Evolutionary conservation across 2,329 filamentous ascomycete species (phyloP), one percentile per base, ranked within the genome.

Genomic region (Fonsecaea pugnacius): DNA sequence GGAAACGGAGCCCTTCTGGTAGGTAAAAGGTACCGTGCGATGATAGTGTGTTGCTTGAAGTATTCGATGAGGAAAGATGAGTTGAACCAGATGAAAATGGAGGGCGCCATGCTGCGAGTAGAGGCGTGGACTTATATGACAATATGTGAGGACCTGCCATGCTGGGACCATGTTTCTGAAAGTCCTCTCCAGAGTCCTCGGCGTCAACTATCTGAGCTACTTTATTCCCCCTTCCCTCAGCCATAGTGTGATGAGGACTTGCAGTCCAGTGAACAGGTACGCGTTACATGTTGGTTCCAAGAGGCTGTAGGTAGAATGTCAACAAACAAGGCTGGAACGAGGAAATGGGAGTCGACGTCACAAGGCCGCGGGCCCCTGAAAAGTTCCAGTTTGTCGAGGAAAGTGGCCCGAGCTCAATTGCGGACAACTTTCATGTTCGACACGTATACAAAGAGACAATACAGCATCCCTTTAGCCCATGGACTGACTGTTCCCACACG

Each of bases 371-470:
- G 16, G 3, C 53, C 60, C 55, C 60, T 63, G 54, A 61, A 55
- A 5, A 27, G 56, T 12, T 18, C 12, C 24, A 30, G n/a, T 16
- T 43, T 21, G 8, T 33, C 6, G 24, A 30, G 66, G 63, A 61
- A 64, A 40, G 63, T 68, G 12, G 43, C 24, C 51, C 65, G 65
- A 63, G 32, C 14, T 16, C 32, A 48, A 35, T 64, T 63, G 60
- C 55, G 66, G 66, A 68, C 66, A 68, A 65, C 21, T 68, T 68
- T 66, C 66, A 66, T 58, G 54, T 68, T 60, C 14, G 18, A 55
- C 43, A 35, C 56, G 8, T 12, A 14, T 21, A 27, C 36, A 24
- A 48, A 52, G 18, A 32, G 9, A 21, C 43, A 51, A 30, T 14
- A 53, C 51, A 18, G 51, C 3, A 21, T 10, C 27, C 9, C n/a